Evolutionary conservation across 2,329 filamentous ascomycete species (phyloP), one percentile per base, ranked within the genome.

Genomic region (Alternaria gaisen): DNA sequence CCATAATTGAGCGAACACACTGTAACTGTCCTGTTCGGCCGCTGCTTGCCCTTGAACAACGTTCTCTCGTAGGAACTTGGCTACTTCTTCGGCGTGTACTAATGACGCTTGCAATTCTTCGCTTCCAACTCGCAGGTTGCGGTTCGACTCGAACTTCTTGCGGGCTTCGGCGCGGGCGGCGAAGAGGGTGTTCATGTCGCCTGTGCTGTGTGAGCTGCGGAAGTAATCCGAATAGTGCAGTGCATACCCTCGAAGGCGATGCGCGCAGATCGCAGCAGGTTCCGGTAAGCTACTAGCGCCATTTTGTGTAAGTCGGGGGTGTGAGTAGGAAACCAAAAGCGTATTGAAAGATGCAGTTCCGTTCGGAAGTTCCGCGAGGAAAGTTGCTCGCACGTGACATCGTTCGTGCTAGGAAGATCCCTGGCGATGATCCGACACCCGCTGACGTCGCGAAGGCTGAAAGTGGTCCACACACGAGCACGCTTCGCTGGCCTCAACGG

Each of bases 11-110:
- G 22, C 26, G 11, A 32, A 83, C 89, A 59, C 81, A 92, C 90
- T 86, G 70, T 89, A 92, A 43, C 77, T 83, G 46, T 42, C 58
- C 16, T 86, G 75, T n/a, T 77, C 79, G 1, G 83, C 83, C 58
- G 79, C 74, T 60, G 82, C 80, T 68, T 86, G 82, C 7, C 94
- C 95, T 78, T 99, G 95, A 4, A 99, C 94, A 3, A 99, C 84
- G 72, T 98, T 98, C 75, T 92, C 84, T 67, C 88, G 84, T 63
- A 99, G 76, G 58, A 98, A 90, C 65, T 86, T 85, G 3, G 94
- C 92, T 3, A 98, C 89, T 41, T 95, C 92, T 63, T 94, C 84
- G 9, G 94, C 95, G 72, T 97, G 89, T 66, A 89, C 82, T 62
- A 99, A 88, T 10, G 89, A 88, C 58, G 88, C 85, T 14, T 83